These are phyloP conservation scores for Cercospora sesami DNA, from an alignment of 2,329 filamentous ascomycete genomes.

Conservation along the genomic window DNA sequence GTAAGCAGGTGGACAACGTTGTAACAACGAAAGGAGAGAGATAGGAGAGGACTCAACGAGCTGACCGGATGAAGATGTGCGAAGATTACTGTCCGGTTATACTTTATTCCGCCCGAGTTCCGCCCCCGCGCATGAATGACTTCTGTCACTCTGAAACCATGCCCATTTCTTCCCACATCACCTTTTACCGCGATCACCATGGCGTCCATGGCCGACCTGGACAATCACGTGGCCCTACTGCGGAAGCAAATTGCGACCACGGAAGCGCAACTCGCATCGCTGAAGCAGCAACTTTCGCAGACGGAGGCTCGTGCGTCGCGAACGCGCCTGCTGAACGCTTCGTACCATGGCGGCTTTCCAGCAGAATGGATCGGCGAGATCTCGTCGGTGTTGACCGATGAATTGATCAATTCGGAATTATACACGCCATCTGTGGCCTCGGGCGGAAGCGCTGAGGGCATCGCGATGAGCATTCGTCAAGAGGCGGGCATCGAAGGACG, in stretches of 20 bases:
- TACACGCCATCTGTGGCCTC: constrained; percentile 18
- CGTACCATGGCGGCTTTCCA: constrained; percentile 43
- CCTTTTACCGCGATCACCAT: constrained; percentile 3
- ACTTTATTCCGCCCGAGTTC: background rate
- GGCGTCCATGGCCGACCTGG: constrained; percentile 22
- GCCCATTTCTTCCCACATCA: background rate
- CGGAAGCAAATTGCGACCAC: constrained; percentile 46
- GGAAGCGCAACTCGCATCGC: constrained; percentile 44
- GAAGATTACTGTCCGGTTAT: background rate
- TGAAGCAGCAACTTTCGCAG: constrained; percentile 46
- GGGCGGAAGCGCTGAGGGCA: constrained; percentile 19
- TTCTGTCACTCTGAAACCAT: background rate
- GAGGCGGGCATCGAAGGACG: constrained; percentile 21
- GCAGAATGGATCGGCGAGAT: constrained; percentile 48
- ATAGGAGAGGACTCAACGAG: background rate
- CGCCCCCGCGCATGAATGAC: background rate
- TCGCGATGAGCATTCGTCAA: constrained; percentile 28
- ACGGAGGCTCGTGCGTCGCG: constrained; percentile 40
- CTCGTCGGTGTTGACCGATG: constrained; percentile 38
- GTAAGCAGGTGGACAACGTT: constrained; percentile 5
- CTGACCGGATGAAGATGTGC: background rate
- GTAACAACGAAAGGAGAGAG: background rate
- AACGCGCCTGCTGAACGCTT: constrained; percentile 32
- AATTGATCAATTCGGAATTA: constrained; percentile 19
- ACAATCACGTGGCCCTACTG: constrained; percentile 40